Conservation (phyloP, 73 alveolate species). For the Paramecium tetraurelia region DNA sequence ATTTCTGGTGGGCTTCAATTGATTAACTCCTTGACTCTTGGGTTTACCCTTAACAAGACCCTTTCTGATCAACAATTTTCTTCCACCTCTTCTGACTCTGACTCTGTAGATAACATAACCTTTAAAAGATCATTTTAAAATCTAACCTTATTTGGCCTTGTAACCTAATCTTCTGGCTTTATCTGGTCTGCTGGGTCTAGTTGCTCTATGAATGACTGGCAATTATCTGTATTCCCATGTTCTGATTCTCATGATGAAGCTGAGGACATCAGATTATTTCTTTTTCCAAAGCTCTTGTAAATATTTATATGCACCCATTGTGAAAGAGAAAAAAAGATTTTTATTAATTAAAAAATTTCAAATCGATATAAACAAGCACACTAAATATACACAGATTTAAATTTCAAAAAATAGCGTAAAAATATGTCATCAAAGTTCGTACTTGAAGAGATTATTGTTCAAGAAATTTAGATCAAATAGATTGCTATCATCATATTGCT, state of each 20-base stretch:
- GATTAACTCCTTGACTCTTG: slow-evolving; percentile 96
- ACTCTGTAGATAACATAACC: slow-evolving; percentile 98
- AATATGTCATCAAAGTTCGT: slow-evolving; percentile 27
- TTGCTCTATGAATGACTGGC: slow-evolving; percentile 97
- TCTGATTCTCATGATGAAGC: slow-evolving; percentile 96
- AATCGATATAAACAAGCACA: slow-evolving; percentile 15
- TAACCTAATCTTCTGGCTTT: slow-evolving; percentile 99
- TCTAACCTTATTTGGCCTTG: slow-evolving; percentile 85
- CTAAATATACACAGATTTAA: not conserved
- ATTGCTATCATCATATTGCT: not conserved
- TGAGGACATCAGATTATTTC: slow-evolving; percentile 98
- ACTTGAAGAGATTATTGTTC: slow-evolving; percentile 12
- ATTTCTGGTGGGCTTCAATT: slow-evolving; percentile 91
- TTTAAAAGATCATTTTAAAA: slow-evolving; percentile 62
- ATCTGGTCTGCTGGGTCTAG: slow-evolving; percentile 98
- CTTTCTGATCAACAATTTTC: slow-evolving; percentile 94
- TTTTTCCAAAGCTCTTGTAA: slow-evolving; percentile 99
- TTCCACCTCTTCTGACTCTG: slow-evolving; percentile 99
- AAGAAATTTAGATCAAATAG: not conserved
- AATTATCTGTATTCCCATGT: slow-evolving; percentile 99
- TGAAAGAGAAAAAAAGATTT: slow-evolving; percentile 31
- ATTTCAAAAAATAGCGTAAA: not conserved
- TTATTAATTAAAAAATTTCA: slow-evolving; percentile 35
- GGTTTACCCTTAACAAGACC: slow-evolving; percentile 99
- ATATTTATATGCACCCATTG: slow-evolving; percentile 97